A percentile compares a stretch with the other conserved stretches of the same genome.
Evolutionary conservation across 2,329 filamentous ascomycete genomes (phyloP).

Genomic region (Botryosphaeria dothidea): DNA sequence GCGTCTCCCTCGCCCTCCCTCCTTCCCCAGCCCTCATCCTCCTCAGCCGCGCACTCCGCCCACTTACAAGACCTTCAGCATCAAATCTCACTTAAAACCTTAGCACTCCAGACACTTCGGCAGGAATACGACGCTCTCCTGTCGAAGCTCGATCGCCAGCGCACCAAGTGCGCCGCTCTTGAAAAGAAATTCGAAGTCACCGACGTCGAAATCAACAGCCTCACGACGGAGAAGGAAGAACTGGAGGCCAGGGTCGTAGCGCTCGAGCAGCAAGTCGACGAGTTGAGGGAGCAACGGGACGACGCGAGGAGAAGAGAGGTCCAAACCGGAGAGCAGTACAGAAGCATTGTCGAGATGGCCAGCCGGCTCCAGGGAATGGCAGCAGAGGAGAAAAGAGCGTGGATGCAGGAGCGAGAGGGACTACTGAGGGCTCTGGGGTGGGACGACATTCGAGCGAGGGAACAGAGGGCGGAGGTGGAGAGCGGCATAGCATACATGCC

Average conservation of each 20-base stretch:
- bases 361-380: slow-evolving; percentile 46
- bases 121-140: slow-evolving; percentile 56
- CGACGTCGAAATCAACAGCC: slow-evolving; percentile 47
- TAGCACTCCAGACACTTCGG: slow-evolving; percentile 55
- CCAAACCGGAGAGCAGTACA: slow-evolving; percentile 51
- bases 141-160: slow-evolving; percentile 53
- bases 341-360: slow-evolving; percentile 54
- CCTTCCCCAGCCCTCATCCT: slow-evolving; percentile 7
- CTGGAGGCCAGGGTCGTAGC: slow-evolving; percentile 48
- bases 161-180: slow-evolving; percentile 50
- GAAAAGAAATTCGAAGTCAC: slow-evolving; percentile 45
- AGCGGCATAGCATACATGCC: not conserved
- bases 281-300: slow-evolving; percentile 51
- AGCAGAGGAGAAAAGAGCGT: slow-evolving; percentile 44
- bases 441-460: slow-evolving; percentile 28
- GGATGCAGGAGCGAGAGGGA: slow-evolving; percentile 41
- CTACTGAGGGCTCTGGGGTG: slow-evolving; percentile 38
- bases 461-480: slow-evolving; percentile 18
- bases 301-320: slow-evolving; percentile 44
- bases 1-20: slow-evolving; percentile 11
- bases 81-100: slow-evolving; percentile 55
- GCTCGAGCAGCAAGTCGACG: slow-evolving; percentile 52
- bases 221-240: slow-evolving; percentile 53
- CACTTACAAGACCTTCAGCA: slow-evolving; percentile 55
- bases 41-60: slow-evolving; percentile 35